A percentile compares a stretch with the other conserved stretches of the same genome.
phyloP scores from a whole-genome alignment of 2,329 filamentous ascomycete genomes.

The Onygenales sp. region DNA sequence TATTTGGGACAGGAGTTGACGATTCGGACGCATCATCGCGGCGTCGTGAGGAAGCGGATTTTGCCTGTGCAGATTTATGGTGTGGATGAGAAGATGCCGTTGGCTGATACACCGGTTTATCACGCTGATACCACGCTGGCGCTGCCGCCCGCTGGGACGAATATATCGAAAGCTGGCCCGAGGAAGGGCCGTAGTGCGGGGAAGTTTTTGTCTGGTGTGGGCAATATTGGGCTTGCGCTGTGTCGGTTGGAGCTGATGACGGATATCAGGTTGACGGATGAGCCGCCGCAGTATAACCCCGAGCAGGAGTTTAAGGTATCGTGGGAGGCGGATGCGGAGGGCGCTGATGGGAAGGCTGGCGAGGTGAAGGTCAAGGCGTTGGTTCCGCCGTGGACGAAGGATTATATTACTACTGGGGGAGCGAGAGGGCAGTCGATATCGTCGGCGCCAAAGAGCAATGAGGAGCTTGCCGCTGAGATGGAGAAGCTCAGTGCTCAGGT shows the following conservation, averaged over 20 bases:
- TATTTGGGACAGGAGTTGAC: constrained; percentile 96
- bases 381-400: constrained; percentile 64
- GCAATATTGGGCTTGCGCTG: constrained; percentile 77
- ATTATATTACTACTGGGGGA: constrained; percentile 32
- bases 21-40: constrained; percentile 87
- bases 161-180: constrained; percentile 44
- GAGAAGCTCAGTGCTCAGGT: constrained; percentile 23
- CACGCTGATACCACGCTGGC: constrained; percentile 17
- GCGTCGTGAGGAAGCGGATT: constrained; percentile 84
- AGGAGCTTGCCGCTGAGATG: constrained; percentile 25
- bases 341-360: constrained; percentile 23
- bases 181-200: constrained; percentile 60
- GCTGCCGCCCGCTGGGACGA: constrained; percentile 32
- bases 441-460: constrained; percentile 25
- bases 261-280: constrained; percentile 60
- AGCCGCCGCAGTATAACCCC: constrained; percentile 50
- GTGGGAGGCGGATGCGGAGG: constrained; percentile 38
- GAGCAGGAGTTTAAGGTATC: constrained; percentile 54
- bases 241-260: constrained; percentile 91
- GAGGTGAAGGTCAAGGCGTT: constrained; percentile 63
- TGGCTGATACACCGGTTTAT: constrained; percentile 42
- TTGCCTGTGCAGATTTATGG: constrained; percentile 69
- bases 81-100: constrained; percentile 30
- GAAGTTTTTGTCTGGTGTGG: constrained; percentile 68
- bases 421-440: constrained; percentile 26